Evolutionary conservation across 805 yeast genomes (phyloP).

Genomic region (Nakazawaea ernobii): DNA sequence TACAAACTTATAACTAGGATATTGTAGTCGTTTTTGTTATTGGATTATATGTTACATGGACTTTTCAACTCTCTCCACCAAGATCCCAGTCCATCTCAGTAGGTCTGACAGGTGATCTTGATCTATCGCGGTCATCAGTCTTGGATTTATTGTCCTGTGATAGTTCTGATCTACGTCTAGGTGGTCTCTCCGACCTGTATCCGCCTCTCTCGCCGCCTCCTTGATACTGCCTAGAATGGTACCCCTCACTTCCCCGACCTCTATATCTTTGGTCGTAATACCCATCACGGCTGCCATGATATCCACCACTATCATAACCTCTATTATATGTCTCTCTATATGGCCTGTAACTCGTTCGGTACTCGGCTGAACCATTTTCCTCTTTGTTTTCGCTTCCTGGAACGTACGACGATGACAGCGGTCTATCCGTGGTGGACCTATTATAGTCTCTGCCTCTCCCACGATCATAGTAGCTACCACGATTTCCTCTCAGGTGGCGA

Average conservation of each 20-base stretch:
- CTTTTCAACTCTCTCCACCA: conserved; percentile 15
- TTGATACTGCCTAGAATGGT: not conserved
- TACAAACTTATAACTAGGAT: too few species aligned
- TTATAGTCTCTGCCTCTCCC: not conserved
- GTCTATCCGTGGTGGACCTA: not conserved
- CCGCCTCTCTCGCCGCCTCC: not conserved
- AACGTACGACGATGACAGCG: conserved; percentile 2
- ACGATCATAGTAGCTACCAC: conserved; percentile 3
- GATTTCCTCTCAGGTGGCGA: not conserved
- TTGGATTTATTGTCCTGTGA: not conserved
- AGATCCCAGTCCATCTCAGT: conserved; percentile 7
- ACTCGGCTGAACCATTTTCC: not conserved
- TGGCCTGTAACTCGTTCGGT: too few species aligned
- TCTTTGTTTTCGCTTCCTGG: not conserved
- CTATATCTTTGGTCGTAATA: not conserved
- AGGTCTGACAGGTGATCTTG: conserved; percentile 16
- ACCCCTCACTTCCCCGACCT: not conserved
- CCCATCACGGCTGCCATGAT: not conserved
- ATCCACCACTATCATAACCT: not conserved
- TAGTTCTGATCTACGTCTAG: not conserved
- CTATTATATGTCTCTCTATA: not conserved
- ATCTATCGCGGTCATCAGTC: conserved; percentile 15
- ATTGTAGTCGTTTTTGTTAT: too few species aligned
- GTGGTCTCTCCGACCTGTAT: not conserved
- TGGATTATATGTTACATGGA: not conserved